phyloP scores from a whole-genome alignment of 73 alveolate genomes.

The Tetrahymena malaccensis region DNA sequence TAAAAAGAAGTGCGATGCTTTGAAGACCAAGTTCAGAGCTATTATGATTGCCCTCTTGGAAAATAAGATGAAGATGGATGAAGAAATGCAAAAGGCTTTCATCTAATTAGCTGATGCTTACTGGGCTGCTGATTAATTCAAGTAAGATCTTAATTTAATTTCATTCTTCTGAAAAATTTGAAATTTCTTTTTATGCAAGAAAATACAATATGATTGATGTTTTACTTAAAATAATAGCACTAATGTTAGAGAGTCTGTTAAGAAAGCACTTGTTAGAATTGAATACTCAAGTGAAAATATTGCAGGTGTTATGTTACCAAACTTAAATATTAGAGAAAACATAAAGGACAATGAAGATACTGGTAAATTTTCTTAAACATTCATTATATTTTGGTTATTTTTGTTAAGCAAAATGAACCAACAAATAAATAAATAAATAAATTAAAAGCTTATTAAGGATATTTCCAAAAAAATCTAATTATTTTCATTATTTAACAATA shows the following conservation, averaged over 20 bases:
- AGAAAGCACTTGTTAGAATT: constrained; percentile 64
- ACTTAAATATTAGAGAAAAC: constrained; percentile 31
- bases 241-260: constrained; percentile 65
- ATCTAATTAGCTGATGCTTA: constrained; percentile 76
- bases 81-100: constrained; percentile 67
- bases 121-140: constrained; percentile 88
- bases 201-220: background rate
- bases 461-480: background rate
- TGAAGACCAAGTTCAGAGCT: constrained; percentile 65
- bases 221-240: background rate
- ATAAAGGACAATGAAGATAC: background rate
- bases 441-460: background rate
- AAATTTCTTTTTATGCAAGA: background rate
- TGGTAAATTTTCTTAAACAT: background rate
- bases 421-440: background rate
- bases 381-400: background rate
- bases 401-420: background rate
- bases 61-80: constrained; percentile 71
- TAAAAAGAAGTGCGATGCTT: constrained; percentile 95
- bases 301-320: constrained; percentile 75
- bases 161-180: no score
- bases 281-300: constrained; percentile 54
- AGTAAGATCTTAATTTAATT: constrained; percentile 1
- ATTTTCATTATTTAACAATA: constrained; percentile 20
- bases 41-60: constrained; percentile 59